Percentiles rank a stretch among this genome's conserved stretches.
These are phyloP conservation scores for Tillandsia fasciculata DNA, from an alignment of 176 grass and related monocot genomes.

Conservation along the genomic window DNA sequence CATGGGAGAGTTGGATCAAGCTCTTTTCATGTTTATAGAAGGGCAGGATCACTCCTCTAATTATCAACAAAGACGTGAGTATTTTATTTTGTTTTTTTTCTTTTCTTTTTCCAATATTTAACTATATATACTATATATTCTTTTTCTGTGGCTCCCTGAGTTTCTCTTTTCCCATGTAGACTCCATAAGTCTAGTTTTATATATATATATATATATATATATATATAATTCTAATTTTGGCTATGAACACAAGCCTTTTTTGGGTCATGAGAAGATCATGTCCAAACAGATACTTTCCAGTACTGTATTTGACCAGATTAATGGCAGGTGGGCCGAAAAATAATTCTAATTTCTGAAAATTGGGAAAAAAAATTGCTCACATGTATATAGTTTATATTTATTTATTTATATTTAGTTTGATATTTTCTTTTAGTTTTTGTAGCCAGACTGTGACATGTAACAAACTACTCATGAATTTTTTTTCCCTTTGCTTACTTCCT, in stretches of 20 bases:
- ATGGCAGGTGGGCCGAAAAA: background rate
- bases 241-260: conserved; percentile 25
- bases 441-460: conserved; percentile 60
- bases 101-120: conserved; percentile 16
- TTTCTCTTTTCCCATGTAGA: conserved; percentile 1
- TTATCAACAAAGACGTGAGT: conserved; percentile 60
- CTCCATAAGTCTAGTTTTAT: background rate
- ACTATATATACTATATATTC: conserved; percentile 6
- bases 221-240: conserved; percentile 15
- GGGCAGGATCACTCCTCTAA: conserved; percentile 34
- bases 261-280: conserved; percentile 22
- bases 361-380: conserved; percentile 5
- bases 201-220: no score
- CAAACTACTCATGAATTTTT: conserved; percentile 78
- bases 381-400: conserved; percentile 14
- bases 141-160: background rate
- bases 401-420: conserved; percentile 26
- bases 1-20: conserved; percentile 69
- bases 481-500: conserved; percentile 25
- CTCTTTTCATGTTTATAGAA: conserved; percentile 74
- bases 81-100: conserved; percentile 1
- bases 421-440: conserved; percentile 14
- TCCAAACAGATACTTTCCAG: conserved; percentile 15
- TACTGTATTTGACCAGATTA: conserved; percentile 42
- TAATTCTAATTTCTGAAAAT: conserved; percentile 15